Conservation (phyloP, 768 basidiomycete species). For the Macrolepiota albuminosa region DNA sequence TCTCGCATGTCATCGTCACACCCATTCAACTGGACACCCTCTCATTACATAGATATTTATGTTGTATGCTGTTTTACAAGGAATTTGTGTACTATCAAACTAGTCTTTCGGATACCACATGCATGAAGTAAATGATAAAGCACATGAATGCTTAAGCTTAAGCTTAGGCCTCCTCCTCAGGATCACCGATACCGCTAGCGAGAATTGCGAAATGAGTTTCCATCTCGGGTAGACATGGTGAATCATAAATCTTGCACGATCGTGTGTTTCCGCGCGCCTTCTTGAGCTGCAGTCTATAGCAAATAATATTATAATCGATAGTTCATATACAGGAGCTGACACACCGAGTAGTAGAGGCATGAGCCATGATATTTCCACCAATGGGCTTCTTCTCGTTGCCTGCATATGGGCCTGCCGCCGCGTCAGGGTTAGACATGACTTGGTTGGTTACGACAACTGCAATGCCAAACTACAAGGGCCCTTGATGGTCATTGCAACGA, state of each 20-base stretch:
- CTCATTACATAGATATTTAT: slow-evolving; percentile 19
- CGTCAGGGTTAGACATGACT: slow-evolving; percentile 99
- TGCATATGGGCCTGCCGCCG: slow-evolving; percentile 82
- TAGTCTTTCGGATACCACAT: slow-evolving; percentile 12
- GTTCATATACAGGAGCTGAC: neutral
- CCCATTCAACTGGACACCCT: slow-evolving; percentile 49
- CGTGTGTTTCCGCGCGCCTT: slow-evolving; percentile 91
- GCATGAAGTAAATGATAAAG: neutral
- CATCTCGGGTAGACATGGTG: slow-evolving; percentile 94
- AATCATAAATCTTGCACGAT: slow-evolving; percentile 96
- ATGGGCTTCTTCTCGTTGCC: slow-evolving; percentile 97
- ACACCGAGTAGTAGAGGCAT: slow-evolving; percentile 95
- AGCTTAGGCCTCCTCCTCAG: slow-evolving; percentile 74
- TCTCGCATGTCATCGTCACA: slow-evolving; percentile 16
- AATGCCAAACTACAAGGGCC: slow-evolving; percentile 74
- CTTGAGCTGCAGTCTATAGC: slow-evolving; percentile 74
- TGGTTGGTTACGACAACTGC: slow-evolving; percentile 98
- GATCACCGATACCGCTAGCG: slow-evolving; percentile 87
- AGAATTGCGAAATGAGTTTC: slow-evolving; percentile 96
- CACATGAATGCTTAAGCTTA: slow-evolving; percentile 23
- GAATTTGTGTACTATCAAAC: slow-evolving; percentile 19
- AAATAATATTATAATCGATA: slow-evolving; percentile 10
- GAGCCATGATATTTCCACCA: slow-evolving; percentile 98
- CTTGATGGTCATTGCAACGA: slow-evolving; percentile 6
- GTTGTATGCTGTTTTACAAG: slow-evolving; percentile 21